These are phyloP conservation scores for Polyporus arcularius DNA, from an alignment of 768 basidiomycete species.

Conservation along the genomic window DNA sequence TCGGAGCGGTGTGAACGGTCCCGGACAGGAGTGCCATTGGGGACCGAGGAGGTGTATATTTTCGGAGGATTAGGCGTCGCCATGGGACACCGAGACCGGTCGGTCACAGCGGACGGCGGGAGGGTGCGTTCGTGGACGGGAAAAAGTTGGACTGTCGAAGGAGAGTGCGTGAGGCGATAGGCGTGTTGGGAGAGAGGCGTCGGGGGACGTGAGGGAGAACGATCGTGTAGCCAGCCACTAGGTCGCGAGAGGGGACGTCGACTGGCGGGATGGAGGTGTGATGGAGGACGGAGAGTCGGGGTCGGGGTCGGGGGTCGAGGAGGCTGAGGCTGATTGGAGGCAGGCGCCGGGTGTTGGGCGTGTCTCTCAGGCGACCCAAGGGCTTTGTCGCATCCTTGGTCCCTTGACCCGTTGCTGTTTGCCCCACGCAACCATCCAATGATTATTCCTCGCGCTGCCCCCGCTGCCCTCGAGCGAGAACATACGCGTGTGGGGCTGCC, in stretches of 20 bases:
- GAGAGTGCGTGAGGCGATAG: background rate
- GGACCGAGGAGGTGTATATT: constrained; percentile 15
- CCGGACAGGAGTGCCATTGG: constrained; percentile 21
- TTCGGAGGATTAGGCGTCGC: constrained; percentile 14
- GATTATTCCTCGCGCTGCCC: no score
- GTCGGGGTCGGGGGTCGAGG: background rate
- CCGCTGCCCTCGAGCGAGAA: no score
- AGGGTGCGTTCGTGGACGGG: background rate
- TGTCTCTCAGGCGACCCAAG: background rate
- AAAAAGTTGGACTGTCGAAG: background rate
- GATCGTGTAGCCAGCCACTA: constrained; percentile 12
- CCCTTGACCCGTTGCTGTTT: no score
- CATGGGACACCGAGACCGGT: constrained; percentile 6
- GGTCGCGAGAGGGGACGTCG: background rate
- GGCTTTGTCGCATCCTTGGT: no score
- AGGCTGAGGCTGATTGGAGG: background rate
- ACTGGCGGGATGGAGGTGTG: constrained; percentile 3
- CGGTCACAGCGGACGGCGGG: background rate
- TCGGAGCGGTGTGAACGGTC: constrained; percentile 22
- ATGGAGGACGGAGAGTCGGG: constrained; percentile 12
- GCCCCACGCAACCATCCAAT: no score
- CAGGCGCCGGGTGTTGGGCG: constrained; percentile 8
- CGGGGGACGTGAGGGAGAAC: constrained; percentile 1
- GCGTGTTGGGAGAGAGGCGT: background rate
- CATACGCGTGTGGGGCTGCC: no score